Evolutionary conservation across 495 filamentous ascomycete species (phyloP).

Genomic region (Daldinia loculata): DNA sequence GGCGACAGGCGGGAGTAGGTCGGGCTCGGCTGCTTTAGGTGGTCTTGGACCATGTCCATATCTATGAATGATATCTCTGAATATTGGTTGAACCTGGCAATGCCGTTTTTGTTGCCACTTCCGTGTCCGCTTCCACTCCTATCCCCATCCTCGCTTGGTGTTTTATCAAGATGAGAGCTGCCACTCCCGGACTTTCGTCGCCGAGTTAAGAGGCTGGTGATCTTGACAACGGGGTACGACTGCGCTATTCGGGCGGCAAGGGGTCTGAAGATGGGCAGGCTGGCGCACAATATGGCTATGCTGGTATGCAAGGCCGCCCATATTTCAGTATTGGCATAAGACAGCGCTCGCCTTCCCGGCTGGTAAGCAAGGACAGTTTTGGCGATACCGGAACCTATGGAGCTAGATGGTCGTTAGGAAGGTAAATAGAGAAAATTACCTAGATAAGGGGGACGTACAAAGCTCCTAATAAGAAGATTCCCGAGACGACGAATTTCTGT

Average conservation of each 20-base stretch:
- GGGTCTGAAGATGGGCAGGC: constrained; percentile 30
- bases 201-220: neutral
- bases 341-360: constrained; percentile 6
- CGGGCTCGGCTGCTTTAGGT: constrained; percentile 3
- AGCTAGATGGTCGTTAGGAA: constrained; percentile 1
- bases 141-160: neutral
- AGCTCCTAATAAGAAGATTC: constrained; percentile 47
- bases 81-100: neutral
- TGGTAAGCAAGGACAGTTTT: constrained; percentile 23
- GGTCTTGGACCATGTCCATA: constrained; percentile 1
- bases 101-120: neutral
- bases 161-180: neutral
- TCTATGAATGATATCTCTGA: constrained; percentile 1
- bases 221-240: constrained; percentile 12
- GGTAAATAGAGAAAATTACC: too few species aligned
- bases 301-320: constrained; percentile 25
- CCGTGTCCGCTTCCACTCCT: neutral
- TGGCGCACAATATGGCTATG: constrained; percentile 28
- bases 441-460: constrained; percentile 35
- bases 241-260: constrained; percentile 10
- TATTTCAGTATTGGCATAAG: constrained; percentile 19
- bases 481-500: constrained; percentile 41
- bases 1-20: neutral
- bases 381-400: constrained; percentile 23
- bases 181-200: neutral